phyloP scores from a whole-genome alignment of 345 rosid species.

The Gossypium turneri region DNA sequence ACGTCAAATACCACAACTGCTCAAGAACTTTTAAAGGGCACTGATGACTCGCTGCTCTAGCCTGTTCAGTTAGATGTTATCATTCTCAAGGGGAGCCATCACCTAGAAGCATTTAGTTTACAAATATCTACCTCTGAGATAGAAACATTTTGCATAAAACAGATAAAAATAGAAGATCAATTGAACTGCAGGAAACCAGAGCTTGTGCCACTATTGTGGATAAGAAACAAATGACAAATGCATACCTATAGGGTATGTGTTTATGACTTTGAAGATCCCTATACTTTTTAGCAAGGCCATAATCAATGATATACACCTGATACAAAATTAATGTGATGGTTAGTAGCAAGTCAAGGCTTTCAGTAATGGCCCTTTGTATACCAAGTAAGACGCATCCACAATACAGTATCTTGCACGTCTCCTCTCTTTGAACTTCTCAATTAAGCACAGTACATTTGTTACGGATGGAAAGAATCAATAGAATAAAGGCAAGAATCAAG shows the following conservation, averaged over 20 bases:
- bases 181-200: neutral
- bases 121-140: neutral
- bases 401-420: too few relatives aligned
- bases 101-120: neutral
- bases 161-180: neutral
- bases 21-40: neutral
- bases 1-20: neutral
- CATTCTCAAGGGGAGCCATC: neutral
- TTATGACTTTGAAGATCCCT: slow-evolving; percentile 20
- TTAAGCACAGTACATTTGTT: too few relatives aligned
- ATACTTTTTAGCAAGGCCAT: slow-evolving; percentile 13
- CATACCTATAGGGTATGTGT: slow-evolving; percentile 22
- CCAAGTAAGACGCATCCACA: too few relatives aligned
- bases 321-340: slow-evolving; percentile 16
- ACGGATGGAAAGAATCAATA: too few relatives aligned
- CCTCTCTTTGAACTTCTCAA: too few relatives aligned
- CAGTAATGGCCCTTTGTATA: neutral
- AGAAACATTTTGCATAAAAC: neutral
- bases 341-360: neutral
- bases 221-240: neutral
- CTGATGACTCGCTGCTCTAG: neutral
- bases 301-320: slow-evolving; percentile 23
- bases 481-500: too few relatives aligned
- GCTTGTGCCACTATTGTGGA: neutral
- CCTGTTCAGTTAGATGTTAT: slow-evolving; percentile 1